These are phyloP conservation scores for Naganishia liquefaciens DNA, from an alignment of 1,284 basidiomycete species.

Conservation along the genomic window DNA sequence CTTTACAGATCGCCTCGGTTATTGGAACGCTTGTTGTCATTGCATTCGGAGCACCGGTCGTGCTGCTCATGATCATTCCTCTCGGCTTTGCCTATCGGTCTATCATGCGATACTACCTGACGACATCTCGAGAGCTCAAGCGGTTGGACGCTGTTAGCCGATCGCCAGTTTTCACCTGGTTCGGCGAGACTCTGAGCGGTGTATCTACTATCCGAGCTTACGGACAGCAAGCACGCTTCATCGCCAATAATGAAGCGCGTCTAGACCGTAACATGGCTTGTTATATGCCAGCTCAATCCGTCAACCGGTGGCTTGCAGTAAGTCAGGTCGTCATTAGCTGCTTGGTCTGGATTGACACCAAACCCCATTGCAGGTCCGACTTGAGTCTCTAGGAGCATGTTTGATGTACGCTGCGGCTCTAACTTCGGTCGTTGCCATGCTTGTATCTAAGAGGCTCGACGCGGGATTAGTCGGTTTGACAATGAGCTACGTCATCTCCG, in stretches of 20 bases:
- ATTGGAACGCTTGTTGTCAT: slow-evolving; percentile 78
- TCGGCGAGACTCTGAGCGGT: slow-evolving; percentile 81
- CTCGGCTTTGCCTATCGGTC: slow-evolving; percentile 71
- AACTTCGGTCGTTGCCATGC: slow-evolving; percentile 70
- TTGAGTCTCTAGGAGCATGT: slow-evolving; percentile 76
- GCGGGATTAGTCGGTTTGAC: slow-evolving; percentile 90
- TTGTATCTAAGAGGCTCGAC: slow-evolving; percentile 72
- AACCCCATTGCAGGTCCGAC: slow-evolving; percentile 54
- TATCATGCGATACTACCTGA: slow-evolving; percentile 86
- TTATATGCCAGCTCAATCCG: slow-evolving; percentile 53
- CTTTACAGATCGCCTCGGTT: slow-evolving; percentile 53
- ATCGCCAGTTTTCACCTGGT: slow-evolving; percentile 86
- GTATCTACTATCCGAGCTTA: slow-evolving; percentile 76
- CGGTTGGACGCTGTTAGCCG: slow-evolving; percentile 85
- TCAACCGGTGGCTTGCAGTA: slow-evolving; percentile 54
- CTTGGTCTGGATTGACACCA: too few species aligned
- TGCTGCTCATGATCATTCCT: slow-evolving; percentile 74
- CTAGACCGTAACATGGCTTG: slow-evolving; percentile 61
- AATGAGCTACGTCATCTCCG: slow-evolving; percentile 79
- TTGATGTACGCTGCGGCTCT: slow-evolving; percentile 76
- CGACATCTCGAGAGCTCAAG: slow-evolving; percentile 88
- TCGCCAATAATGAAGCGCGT: slow-evolving; percentile 72
- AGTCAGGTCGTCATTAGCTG: background rate
- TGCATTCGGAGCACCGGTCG: slow-evolving; percentile 75
- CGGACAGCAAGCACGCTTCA: slow-evolving; percentile 71